Conservation (phyloP, 108 stramenopile species). For the Cyclostephanos tholiformis region DNA sequence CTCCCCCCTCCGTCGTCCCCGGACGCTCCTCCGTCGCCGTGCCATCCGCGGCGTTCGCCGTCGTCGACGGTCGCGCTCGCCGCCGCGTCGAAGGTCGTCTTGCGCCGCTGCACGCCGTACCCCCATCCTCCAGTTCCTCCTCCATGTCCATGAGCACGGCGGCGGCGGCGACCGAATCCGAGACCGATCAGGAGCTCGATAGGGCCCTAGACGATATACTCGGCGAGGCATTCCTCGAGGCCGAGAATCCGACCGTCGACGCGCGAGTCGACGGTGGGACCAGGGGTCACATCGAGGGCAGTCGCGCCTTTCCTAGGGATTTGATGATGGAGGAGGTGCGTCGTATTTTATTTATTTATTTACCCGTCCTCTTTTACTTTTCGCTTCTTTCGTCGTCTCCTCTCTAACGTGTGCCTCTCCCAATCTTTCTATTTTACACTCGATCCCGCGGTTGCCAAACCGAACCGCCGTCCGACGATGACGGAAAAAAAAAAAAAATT, state of each 20-base stretch:
- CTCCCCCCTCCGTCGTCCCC: background rate
- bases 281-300: conserved; percentile 31
- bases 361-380: background rate
- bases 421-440: no score
- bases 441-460: no score
- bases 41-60: background rate
- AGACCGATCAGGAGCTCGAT: conserved; percentile 62
- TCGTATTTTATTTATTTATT: conserved; percentile 16
- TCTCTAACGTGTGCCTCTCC: no score
- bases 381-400: background rate
- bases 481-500: no score
- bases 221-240: conserved; percentile 45
- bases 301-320: conserved; percentile 34
- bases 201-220: conserved; percentile 62
- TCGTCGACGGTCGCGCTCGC: conserved; percentile 8
- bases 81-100: conserved; percentile 6
- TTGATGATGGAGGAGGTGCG: conserved; percentile 51
- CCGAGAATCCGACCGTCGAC: conserved; percentile 11
- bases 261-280: conserved; percentile 7
- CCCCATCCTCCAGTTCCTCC: background rate
- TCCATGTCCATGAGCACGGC: conserved; percentile 29
- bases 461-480: no score
- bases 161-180: background rate
- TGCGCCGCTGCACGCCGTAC: background rate
- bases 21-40: conserved; percentile 6